These are phyloP conservation scores for Beta vulgaris DNA, from an alignment of 148 eudicot species.

Conservation along the genomic window DNA sequence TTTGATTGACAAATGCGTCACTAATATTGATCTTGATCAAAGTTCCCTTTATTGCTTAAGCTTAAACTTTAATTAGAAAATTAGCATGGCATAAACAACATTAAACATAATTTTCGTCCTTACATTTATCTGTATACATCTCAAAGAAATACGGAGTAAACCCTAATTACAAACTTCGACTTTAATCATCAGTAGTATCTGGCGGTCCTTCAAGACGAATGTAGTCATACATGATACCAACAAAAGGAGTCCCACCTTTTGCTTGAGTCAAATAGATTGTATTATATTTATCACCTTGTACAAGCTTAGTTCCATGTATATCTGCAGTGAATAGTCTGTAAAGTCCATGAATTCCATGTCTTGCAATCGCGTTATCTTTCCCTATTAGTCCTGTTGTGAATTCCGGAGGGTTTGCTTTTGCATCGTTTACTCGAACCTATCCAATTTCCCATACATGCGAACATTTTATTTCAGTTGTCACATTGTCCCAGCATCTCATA, in stretches of 20 bases:
- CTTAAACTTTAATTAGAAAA: not conserved
- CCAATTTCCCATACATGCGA: not conserved
- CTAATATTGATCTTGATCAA: too few species aligned
- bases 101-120: too few species aligned
- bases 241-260: constrained; percentile 48
- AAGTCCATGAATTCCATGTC: constrained; percentile 88
- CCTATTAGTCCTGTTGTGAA: constrained; percentile 73
- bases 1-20: too few species aligned
- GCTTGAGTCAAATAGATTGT: constrained; percentile 63
- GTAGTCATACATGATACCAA: constrained; percentile 82
- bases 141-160: too few species aligned
- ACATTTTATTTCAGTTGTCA: not conserved
- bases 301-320: constrained; percentile 37
- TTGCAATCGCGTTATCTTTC: constrained; percentile 70
- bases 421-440: constrained; percentile 69
- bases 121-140: too few species aligned
- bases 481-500: too few species aligned
- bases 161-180: too few species aligned
- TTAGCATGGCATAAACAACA: too few species aligned
- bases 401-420: constrained; percentile 37
- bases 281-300: constrained; percentile 55
- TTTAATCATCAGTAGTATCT: not conserved
- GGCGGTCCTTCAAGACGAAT: constrained; percentile 74
- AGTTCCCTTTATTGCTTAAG: too few species aligned
- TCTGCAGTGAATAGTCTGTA: constrained; percentile 59